phyloP scores from a whole-genome alignment of 148 eudicot genomes.

The Cornus kousa region DNA sequence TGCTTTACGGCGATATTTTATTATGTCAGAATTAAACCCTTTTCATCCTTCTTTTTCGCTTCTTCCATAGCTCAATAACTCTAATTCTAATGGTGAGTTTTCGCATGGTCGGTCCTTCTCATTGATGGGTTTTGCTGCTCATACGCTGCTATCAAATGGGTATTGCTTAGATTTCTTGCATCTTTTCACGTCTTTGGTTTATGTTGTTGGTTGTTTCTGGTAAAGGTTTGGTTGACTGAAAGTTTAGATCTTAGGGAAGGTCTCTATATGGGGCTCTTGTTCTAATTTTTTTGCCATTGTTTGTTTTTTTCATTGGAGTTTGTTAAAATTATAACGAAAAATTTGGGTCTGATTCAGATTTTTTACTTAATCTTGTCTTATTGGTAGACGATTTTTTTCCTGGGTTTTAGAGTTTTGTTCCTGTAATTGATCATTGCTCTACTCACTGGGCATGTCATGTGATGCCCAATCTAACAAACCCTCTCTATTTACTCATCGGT shows the following conservation, averaged over 20 bases:
- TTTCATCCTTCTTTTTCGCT: neutral
- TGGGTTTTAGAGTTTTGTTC: conserved; percentile 10
- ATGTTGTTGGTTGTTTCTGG: conserved; percentile 8
- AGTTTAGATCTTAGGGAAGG: conserved; percentile 2
- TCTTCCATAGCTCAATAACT: conserved; percentile 15
- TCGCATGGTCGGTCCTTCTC: conserved; percentile 5
- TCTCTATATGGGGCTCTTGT: conserved; percentile 7
- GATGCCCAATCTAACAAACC: too few species aligned
- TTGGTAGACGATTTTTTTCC: neutral
- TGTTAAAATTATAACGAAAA: neutral
- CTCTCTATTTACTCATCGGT: too few species aligned
- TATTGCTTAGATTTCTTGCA: conserved; percentile 15
- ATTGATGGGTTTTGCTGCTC: conserved; percentile 28
- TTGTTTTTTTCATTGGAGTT: neutral
- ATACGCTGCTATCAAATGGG: conserved; percentile 22
- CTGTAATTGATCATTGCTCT: neutral
- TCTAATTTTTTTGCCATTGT: neutral
- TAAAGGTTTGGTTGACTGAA: conserved; percentile 11
- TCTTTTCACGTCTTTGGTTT: neutral
- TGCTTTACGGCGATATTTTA: neutral
- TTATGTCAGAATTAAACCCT: neutral
- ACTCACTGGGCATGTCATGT: too few species aligned
- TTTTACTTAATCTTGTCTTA: neutral
- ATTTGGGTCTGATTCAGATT: neutral
- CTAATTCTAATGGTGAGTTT: conserved; percentile 10